Evolutionary conservation across 2,329 filamentous ascomycete species (phyloP).

Genomic region (Salinomyces thailandicus): DNA sequence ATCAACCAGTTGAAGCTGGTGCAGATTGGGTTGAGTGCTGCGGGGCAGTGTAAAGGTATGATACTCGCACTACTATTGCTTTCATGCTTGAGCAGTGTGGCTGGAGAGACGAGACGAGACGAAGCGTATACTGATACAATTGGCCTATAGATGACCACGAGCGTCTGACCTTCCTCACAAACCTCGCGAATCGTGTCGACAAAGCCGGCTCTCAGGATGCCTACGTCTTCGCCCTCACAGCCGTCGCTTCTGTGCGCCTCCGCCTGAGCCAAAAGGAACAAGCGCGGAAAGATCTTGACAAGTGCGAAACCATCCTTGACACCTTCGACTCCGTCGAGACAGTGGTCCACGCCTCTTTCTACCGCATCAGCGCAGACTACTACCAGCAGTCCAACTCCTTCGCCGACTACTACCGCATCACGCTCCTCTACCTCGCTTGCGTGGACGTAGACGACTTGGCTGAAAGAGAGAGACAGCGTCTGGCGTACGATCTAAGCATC

Average conservation of each 20-base stretch:
- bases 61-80: neutral
- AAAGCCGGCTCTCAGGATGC: slow-evolving; percentile 90
- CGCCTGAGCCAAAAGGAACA: slow-evolving; percentile 68
- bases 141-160: slow-evolving; percentile 72
- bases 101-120: no score
- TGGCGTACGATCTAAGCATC: slow-evolving; percentile 86
- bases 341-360: slow-evolving; percentile 91
- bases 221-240: slow-evolving; percentile 84
- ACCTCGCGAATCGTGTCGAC: slow-evolving; percentile 79
- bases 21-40: slow-evolving; percentile 75
- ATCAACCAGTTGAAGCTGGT: slow-evolving; percentile 99
- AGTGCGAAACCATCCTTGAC: slow-evolving; percentile 79
- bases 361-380: slow-evolving; percentile 88
- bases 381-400: slow-evolving; percentile 87
- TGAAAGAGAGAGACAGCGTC: slow-evolving; percentile 62
- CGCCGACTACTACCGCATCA: slow-evolving; percentile 92
- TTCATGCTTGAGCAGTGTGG: no score
- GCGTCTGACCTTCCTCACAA: slow-evolving; percentile 72
- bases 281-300: slow-evolving; percentile 75
- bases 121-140: no score
- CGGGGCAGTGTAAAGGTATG: slow-evolving; percentile 69
- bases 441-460: slow-evolving; percentile 71
- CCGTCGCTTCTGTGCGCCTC: slow-evolving; percentile 79
- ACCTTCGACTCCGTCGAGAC: slow-evolving; percentile 91
- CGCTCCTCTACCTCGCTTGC: slow-evolving; percentile 93